Evolutionary conservation across 805 yeast species (phyloP), one percentile per base, ranked within the genome.

Genomic region (Metschnikowia continentalis): DNA sequence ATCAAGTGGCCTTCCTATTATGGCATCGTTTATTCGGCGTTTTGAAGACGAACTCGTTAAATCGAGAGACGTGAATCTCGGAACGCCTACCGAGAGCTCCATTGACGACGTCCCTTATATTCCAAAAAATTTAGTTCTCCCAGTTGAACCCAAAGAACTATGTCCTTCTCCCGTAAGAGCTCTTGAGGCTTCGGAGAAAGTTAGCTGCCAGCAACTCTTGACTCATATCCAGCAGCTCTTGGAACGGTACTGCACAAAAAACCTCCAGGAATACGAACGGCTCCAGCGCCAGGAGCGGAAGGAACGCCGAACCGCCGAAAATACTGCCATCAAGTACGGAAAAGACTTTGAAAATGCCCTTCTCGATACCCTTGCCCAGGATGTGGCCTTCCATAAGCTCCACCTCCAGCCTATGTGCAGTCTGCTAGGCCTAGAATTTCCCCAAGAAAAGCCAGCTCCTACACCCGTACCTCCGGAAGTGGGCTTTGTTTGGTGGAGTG

Each of bases 401-500:
- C 46, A 54, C 32, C 48, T 51, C 13, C 23, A 40, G 19, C 26
- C 47, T 6, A 40, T 60, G 30, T 55, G 59, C 32, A 53, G 50
- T 35, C 32, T 37, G 6, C 42, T 53, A 4, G 46, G 47, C 22
- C 35, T 55, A 13, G 48, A 42, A 2, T 11, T 39, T 17, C 61
- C 56, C 6, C 36, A 35, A 3, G 51, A 67, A 13, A 70, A 67
- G 35, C 56, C 64, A 6, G 64, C 64, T 6, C 3, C 46, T 6
- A 41, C 3, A 3, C 19, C 42, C 13, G 37, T 7, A 6, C 38
- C 14, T 19, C 38, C n/a, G 20, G 46, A 20, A n/a, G 15, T 42
- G 14, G 60, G 36, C 8, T 26, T 30, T 7, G 42, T 41, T 10
- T 56, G 70, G 39, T 89, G 95, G 95, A 87, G 80, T 37, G 82